These are phyloP conservation scores for Penicillium egyptiacum DNA, from an alignment of 495 filamentous ascomycete species.

Conservation along the genomic window DNA sequence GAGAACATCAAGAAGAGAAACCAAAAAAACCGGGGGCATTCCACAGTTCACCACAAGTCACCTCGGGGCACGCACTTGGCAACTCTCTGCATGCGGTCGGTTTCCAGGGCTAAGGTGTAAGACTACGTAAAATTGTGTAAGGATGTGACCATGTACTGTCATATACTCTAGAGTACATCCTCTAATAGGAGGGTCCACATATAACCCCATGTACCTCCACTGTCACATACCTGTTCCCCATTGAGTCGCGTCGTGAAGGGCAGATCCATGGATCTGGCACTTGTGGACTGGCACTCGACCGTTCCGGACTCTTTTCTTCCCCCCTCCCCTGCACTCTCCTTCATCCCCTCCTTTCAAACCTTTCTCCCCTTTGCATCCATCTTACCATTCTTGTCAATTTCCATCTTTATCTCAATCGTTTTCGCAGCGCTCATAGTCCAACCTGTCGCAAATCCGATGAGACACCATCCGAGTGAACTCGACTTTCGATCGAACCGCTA, in stretches of 20 bases:
- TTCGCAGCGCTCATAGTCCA: conserved; percentile 4
- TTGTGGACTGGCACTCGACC: conserved; percentile 25
- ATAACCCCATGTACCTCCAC: conserved; percentile 4
- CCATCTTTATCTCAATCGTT: conserved; percentile 23
- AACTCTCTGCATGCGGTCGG: conserved; percentile 31
- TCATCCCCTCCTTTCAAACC: conserved; percentile 13
- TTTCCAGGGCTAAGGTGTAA: conserved; percentile 21
- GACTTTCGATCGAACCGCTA: conserved; percentile 23
- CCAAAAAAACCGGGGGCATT: conserved; percentile 22
- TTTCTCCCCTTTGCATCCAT: conserved; percentile 18
- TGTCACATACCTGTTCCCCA: conserved; percentile 21
- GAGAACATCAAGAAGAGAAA: background rate
- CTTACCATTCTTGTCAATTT: conserved; percentile 14
- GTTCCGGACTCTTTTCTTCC: conserved; percentile 35
- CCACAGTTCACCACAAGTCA: conserved; percentile 8
- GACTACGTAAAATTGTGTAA: conserved; percentile 17
- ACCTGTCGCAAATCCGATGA: conserved; percentile 32
- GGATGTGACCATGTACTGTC: conserved; percentile 15
- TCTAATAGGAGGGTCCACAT: background rate
- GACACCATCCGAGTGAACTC: conserved; percentile 14
- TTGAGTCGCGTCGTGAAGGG: conserved; percentile 31
- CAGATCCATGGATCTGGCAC: conserved; percentile 39
- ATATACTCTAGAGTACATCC: conserved; percentile 18
- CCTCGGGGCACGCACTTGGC: conserved; percentile 31
- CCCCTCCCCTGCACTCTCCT: conserved; percentile 19